A percentile compares a stretch with the other conserved stretches of the same genome.
These are phyloP conservation scores for Yamadazyma scolyti DNA, from an alignment of 805 yeast species.

Conservation along the genomic window DNA sequence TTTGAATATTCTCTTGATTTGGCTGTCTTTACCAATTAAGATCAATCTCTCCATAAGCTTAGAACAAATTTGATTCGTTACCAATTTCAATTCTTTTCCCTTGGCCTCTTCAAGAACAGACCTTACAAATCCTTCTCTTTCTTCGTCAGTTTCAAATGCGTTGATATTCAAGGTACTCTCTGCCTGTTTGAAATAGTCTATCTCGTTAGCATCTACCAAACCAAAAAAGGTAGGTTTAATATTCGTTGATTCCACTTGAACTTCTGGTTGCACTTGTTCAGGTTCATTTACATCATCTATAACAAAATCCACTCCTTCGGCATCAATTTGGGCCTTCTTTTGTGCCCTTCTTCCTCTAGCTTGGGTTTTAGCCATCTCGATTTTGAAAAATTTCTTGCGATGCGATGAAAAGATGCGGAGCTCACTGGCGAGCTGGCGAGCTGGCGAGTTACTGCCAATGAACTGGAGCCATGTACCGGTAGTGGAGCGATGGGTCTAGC, in stretches of 20 bases:
- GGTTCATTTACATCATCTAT: conserved; percentile 9
- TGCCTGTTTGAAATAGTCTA: conserved; percentile 90
- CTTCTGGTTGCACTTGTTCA: conserved; percentile 2
- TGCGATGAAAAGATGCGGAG: no score
- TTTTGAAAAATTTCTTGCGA: no score
- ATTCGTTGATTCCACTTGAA: conserved; percentile 3
- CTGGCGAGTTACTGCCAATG: no score
- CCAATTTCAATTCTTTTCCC: conserved; percentile 88
- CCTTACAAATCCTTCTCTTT: conserved; percentile 63
- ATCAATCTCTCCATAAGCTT: conserved; percentile 85
- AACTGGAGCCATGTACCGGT: no score
- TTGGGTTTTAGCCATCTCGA: conserved; percentile 15
- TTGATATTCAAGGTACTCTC: conserved; percentile 81
- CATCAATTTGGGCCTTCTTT: conserved; percentile 20
- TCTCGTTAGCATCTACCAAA: conserved; percentile 74
- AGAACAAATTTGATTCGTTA: conserved; percentile 92
- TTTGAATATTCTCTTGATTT: conserved; percentile 60
- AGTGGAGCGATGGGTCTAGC: no score
- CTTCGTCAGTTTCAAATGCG: conserved; percentile 73
- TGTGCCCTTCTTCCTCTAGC: conserved; percentile 43
- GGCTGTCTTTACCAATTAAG: conserved; percentile 59
- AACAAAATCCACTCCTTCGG: conserved; percentile 12
- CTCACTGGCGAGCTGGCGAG: no score
- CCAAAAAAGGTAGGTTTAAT: conserved; percentile 61
- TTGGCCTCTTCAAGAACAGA: conserved; percentile 81